Evolutionary conservation across 108 stramenopile genomes (phyloP).

Genomic region (Conticribra guillardii): DNA sequence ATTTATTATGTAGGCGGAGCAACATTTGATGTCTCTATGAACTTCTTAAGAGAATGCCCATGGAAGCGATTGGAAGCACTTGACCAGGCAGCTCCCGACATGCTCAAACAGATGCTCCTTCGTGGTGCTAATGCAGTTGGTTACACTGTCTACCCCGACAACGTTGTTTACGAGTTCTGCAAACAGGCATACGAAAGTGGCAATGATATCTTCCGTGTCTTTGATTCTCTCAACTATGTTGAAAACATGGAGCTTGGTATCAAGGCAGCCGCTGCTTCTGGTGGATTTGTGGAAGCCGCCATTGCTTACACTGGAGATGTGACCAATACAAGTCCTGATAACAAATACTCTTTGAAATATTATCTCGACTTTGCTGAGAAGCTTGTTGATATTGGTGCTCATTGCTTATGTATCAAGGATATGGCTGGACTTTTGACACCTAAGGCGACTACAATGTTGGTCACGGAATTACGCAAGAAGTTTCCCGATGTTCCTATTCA

Average conservation of each 20-base stretch:
- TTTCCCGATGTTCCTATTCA: slow-evolving; percentile 87
- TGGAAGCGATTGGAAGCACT: slow-evolving; percentile 74
- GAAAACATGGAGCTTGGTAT: slow-evolving; percentile 86
- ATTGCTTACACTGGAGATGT: slow-evolving; percentile 89
- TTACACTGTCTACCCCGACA: slow-evolving; percentile 88
- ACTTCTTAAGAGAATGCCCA: slow-evolving; percentile 80
- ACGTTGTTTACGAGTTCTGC: slow-evolving; percentile 85
- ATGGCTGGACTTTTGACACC: slow-evolving; percentile 91
- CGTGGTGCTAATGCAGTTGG: slow-evolving; percentile 90
- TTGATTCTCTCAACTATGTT: slow-evolving; percentile 84
- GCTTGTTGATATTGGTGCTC: slow-evolving; percentile 66
- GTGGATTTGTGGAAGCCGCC: slow-evolving; percentile 79
- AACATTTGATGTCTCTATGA: slow-evolving; percentile 86
- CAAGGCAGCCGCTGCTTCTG: slow-evolving; percentile 74
- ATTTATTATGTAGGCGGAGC: no score
- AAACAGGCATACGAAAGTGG: slow-evolving; percentile 70
- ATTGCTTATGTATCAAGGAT: slow-evolving; percentile 86
- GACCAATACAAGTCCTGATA: slow-evolving; percentile 43
- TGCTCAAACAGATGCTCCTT: slow-evolving; percentile 86
- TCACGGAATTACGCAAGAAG: slow-evolving; percentile 60
- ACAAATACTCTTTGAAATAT: slow-evolving; percentile 79
- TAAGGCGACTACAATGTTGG: slow-evolving; percentile 64
- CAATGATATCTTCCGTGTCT: slow-evolving; percentile 89
- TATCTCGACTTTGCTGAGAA: slow-evolving; percentile 71
- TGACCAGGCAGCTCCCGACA: slow-evolving; percentile 61